Evolutionary conservation across 2,329 filamentous ascomycete genomes (phyloP).

Genomic region (Beauveria sp.): DNA sequence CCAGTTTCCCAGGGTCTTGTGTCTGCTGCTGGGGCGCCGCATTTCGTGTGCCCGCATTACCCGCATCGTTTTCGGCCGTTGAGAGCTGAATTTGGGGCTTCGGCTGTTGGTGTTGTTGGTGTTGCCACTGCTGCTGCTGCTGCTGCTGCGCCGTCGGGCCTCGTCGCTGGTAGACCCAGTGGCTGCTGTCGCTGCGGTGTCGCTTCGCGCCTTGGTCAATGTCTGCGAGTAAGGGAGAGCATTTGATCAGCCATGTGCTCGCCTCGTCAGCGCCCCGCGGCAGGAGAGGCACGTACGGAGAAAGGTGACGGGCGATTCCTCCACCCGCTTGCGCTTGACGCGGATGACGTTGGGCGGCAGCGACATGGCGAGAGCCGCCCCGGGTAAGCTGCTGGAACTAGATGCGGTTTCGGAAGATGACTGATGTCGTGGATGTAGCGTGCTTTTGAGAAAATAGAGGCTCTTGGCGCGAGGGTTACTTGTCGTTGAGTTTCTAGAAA

Average conservation of each 20-base stretch:
- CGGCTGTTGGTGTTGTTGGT: conserved; percentile 13
- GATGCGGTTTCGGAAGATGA: not conserved
- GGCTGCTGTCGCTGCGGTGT: conserved; percentile 38
- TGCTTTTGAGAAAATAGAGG: not conserved
- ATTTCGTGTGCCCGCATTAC: conserved; percentile 18
- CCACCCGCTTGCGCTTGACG: conserved; percentile 53
- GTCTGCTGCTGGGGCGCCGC: not conserved
- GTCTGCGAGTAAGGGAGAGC: conserved; percentile 25
- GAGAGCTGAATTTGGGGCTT: conserved; percentile 44
- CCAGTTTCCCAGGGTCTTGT: conserved; percentile 12
- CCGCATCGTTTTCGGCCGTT: conserved; percentile 28
- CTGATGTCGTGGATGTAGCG: not conserved
- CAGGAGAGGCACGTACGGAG: conserved; percentile 35
- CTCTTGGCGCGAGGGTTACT: not conserved
- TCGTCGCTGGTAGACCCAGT: conserved; percentile 50
- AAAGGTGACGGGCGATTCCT: conserved; percentile 46
- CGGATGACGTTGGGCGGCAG: conserved; percentile 51
- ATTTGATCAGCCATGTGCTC: not conserved
- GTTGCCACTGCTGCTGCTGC: conserved; percentile 12
- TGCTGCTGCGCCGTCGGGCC: conserved; percentile 23
- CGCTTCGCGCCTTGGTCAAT: conserved; percentile 47
- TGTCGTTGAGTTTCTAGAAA: not conserved
- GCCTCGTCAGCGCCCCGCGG: not conserved
- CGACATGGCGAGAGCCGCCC: conserved; percentile 35
- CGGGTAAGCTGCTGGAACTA: not conserved